These are phyloP conservation scores for Scutellaria barbata DNA, from an alignment of 257 asterid genomes.

Conservation along the genomic window DNA sequence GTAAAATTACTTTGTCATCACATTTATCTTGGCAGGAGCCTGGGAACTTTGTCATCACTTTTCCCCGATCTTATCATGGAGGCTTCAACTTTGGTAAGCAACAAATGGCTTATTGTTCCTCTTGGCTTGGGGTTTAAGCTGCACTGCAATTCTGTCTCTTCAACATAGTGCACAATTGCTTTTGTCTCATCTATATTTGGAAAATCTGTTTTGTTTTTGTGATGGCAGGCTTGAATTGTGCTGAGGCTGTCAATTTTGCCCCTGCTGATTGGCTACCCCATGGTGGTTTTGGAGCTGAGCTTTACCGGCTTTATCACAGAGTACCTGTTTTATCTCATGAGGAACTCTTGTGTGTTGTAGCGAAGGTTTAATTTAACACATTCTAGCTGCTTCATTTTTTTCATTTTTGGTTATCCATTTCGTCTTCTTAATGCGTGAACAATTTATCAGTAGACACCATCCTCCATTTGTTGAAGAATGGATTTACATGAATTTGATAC, in stretches of 20 bases:
- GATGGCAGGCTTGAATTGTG: conserved; percentile 87
- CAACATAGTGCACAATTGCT: conserved; percentile 6
- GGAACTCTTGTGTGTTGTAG: conserved; percentile 87
- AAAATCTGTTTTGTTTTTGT: conserved; percentile 39
- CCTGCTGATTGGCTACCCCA: conserved; percentile 99
- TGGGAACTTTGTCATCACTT: conserved; percentile 92
- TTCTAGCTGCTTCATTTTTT: conserved; percentile 36
- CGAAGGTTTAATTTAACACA: conserved; percentile 59
- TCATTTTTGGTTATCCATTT: conserved; percentile 8
- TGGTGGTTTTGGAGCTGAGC: conserved; percentile 97
- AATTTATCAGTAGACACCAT: conserved; percentile 16
- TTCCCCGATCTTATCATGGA: conserved; percentile 96
- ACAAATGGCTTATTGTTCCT: conserved; percentile 20
- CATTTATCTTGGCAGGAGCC: conserved; percentile 77
- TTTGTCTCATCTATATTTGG: conserved; percentile 24
- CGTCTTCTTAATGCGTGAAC: conserved; percentile 25
- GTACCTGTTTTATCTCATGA: conserved; percentile 94
- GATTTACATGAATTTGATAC: conserved; percentile 4
- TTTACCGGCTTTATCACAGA: conserved; percentile 79
- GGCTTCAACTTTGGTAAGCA: conserved; percentile 95
- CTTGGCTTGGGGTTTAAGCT: conserved; percentile 18
- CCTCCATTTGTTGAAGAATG: conserved; percentile 16
- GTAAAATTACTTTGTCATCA: conserved; percentile 1
- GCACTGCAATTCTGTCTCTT: conserved; percentile 14
- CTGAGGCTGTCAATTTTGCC: conserved; percentile 99